Base-by-base conservation (phyloP, 345 rosid genomes). In the Citropsis articulata region DNA sequence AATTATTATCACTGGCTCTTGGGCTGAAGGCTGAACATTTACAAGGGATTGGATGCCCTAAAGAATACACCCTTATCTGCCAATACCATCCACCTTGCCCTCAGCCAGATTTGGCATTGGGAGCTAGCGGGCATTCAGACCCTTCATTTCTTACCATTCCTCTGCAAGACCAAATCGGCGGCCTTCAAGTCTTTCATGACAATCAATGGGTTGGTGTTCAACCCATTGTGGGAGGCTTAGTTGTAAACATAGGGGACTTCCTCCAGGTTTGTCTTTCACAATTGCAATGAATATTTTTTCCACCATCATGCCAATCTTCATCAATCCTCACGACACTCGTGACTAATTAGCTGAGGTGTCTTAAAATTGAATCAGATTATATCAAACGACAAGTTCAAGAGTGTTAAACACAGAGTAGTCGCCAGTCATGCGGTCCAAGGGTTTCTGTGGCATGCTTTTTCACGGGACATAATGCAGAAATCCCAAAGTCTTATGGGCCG, bases 341-440 rank as follows among this genome's bases (percentile, higher is more conserved):
- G 9, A 65, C 50, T 10, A n/a, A 28, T 30, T 22, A 59, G 18
- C 28, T 21, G 60, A 71, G 35, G 19, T 33, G 48, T 28, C 35
- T 10, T 78, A 5, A 65, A 19, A 45, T 16, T 66, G 61, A 35
- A 71, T 16, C 82, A 86, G 90, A 81, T 91, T 14, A 62, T 86
- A 60, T 71, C 91, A 22, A 91, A 91, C 38, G 89, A 81, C 77
- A 81, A 74, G 79, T 86, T 88, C 65, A 81, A 63, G 79, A 88
- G 90, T 70, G 79, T 66, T 1, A 84, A 86, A 56, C 91, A 88
- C 42, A 84, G 84, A 14, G 91, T 89, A 36, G 22, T 83, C 71
- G 88, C 92, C 8, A 83, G 69, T 31, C 25, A 42, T 12, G 71
- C 22, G 88, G 86, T 18, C 90, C 92, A 22, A 85, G 91, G 77